Evolutionary conservation across 2,329 filamentous ascomycete genomes (phyloP), one percentile per base, ranked within the genome.

Genomic region (Gremmenia infestans): DNA sequence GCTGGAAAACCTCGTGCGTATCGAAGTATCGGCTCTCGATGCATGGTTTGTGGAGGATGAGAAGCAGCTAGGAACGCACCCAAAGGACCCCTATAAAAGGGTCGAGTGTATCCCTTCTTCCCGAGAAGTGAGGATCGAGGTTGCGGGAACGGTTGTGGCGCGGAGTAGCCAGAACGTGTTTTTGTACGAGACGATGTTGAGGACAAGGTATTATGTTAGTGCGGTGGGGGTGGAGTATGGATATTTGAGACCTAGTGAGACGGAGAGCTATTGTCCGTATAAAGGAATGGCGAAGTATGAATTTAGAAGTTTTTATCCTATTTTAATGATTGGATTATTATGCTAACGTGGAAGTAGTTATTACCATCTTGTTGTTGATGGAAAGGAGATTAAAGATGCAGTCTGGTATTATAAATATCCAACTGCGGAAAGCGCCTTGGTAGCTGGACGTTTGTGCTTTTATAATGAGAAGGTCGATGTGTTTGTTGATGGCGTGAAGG

Each of bases 401-500:
- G 75, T 85, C 1, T 88, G 85, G 85, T 86, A 79, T 56, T 88
- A 88, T 54, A 71, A 72, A 15, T 74, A 76, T 11, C 82, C 85
- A 2, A 81, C 78, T 0, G 63, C 73, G 0, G 85, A 88, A 69
- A 80, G 79, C 54, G 77, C 75, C 2, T 70, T 68, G 2, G 73
- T 88, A 57, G 78, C 78, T 1, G 82, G 83, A 2, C 66, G 76
- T 48, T 48, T 85, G 52, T 87, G 83, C 64, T 88, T 87, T 57
- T 87, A 87, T 60, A 86, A 87, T 59, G 85, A 88, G 67, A 84
- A 83, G 69, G 81, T 88, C 1, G 81, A 86, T 57, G 76, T 87
- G n/a, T 72, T 74, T 54, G 60, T 86, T 5, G 81, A 83, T 58
- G 83, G 83, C 2, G 49, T 63, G n/a, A 60, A 58, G 52, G 64